These are phyloP conservation scores for Globisporangium camurandrum DNA, from an alignment of 352 stramenopile genomes.

Conservation along the genomic window DNA sequence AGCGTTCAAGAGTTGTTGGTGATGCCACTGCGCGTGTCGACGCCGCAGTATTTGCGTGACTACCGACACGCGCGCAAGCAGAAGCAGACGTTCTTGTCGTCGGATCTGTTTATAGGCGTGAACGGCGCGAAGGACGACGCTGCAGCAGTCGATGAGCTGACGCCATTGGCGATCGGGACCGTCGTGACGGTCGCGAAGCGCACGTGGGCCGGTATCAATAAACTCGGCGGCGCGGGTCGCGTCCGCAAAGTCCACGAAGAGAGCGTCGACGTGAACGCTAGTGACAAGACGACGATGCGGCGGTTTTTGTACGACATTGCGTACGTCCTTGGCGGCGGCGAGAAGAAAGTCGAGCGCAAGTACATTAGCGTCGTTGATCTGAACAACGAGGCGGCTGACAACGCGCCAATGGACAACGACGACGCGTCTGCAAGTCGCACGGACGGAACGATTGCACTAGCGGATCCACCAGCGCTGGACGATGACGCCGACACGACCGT, in stretches of 20 bases:
- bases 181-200: conserved; percentile 73
- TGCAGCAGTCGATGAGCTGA: conserved; percentile 36
- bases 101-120: conserved; percentile 47
- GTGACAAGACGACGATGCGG: conserved; percentile 17
- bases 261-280: conserved; percentile 12
- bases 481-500: neutral
- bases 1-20: conserved; percentile 29
- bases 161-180: conserved; percentile 37
- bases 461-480: neutral
- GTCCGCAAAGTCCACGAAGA: conserved; percentile 54
- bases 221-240: conserved; percentile 65
- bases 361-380: conserved; percentile 67
- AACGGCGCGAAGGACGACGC: conserved; percentile 26
- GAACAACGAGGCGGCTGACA: conserved; percentile 22
- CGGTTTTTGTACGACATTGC: conserved; percentile 63
- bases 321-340: conserved; percentile 61
- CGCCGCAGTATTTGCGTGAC: conserved; percentile 36
- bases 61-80: conserved; percentile 43
- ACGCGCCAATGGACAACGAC: conserved; percentile 8
- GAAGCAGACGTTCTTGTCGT: conserved; percentile 46
- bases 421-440: neutral
- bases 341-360: conserved; percentile 77
- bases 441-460: neutral
- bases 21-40: conserved; percentile 34
- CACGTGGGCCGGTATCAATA: conserved; percentile 85